These are phyloP conservation scores for Dioszegia aurantiaca DNA, from an alignment of 768 basidiomycete genomes.

Conservation along the genomic window DNA sequence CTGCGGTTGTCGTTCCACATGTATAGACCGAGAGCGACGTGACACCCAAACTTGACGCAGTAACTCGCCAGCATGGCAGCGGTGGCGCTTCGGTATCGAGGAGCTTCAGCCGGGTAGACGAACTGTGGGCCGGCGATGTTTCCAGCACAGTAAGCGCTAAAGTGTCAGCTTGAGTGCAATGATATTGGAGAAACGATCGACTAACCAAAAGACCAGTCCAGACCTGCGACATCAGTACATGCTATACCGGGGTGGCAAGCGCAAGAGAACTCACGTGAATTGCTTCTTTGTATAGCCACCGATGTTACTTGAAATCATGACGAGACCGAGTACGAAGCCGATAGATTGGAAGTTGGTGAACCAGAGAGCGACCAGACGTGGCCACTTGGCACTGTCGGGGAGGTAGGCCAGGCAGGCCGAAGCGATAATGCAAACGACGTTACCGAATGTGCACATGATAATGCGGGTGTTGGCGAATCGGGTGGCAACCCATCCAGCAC, in stretches of 20 bases:
- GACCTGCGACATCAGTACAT: conserved; percentile 30
- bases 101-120: conserved; percentile 25
- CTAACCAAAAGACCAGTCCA: conserved; percentile 46
- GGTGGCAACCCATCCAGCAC: conserved; percentile 31
- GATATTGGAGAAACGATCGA: no score
- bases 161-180: no score
- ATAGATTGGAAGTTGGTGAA: conserved; percentile 44
- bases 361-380: conserved; percentile 51
- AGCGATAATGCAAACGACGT: conserved; percentile 51
- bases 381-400: conserved; percentile 45
- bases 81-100: conserved; percentile 41
- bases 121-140: conserved; percentile 23
- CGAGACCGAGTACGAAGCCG: conserved; percentile 35
- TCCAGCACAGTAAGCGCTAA: conserved; percentile 35
- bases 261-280: conserved; percentile 15
- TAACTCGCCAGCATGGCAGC: conserved; percentile 48
- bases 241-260: conserved; percentile 13
- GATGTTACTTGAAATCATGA: conserved; percentile 37
- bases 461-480: conserved; percentile 33
- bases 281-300: conserved; percentile 12
- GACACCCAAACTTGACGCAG: conserved; percentile 26
- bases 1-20: conserved; percentile 50
- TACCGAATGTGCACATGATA: conserved; percentile 31
- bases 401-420: conserved; percentile 48
- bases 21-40: conserved; percentile 46